phyloP scores from a whole-genome alignment of 495 filamentous ascomycete genomes.

The Neurospora sp. region DNA sequence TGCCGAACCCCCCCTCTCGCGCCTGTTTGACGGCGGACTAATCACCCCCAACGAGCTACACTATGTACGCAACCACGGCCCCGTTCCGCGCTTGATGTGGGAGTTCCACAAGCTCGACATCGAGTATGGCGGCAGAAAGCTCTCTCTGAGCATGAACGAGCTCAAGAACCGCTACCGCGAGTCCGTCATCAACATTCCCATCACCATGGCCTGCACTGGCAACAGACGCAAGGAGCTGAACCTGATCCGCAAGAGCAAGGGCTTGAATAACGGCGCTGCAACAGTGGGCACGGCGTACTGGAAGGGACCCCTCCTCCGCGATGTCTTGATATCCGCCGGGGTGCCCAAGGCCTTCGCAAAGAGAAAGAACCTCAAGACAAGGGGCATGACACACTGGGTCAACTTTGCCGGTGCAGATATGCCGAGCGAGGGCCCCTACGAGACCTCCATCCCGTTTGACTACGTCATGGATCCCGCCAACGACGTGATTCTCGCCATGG shows the following conservation, averaged over 20 bases:
- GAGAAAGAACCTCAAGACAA: background rate
- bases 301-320: conserved; percentile 5
- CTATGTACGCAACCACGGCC: conserved; percentile 9
- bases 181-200: conserved; percentile 12
- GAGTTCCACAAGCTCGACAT: conserved; percentile 12
- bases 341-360: background rate
- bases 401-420: conserved; percentile 9
- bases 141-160: conserved; percentile 6
- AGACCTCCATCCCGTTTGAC: conserved; percentile 6
- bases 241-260: conserved; percentile 9
- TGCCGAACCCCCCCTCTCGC: conserved; percentile 1
- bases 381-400: background rate
- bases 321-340: conserved; percentile 3
- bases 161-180: conserved; percentile 2
- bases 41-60: conserved; percentile 12
- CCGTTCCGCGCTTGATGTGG: conserved; percentile 10
- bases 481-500: conserved; percentile 7
- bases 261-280: conserved; percentile 9
- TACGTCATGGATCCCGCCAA: conserved; percentile 1
- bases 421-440: conserved; percentile 4
- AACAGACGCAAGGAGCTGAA: conserved; percentile 13
- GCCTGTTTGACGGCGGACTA: conserved; percentile 3
- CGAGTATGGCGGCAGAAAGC: background rate
- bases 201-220: conserved; percentile 9
- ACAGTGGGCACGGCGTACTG: conserved; percentile 9